A percentile compares a stretch with the other conserved stretches of the same genome.
These are phyloP conservation scores for Silene uniflora DNA, from an alignment of 148 eudicot species.

Conservation along the genomic window DNA sequence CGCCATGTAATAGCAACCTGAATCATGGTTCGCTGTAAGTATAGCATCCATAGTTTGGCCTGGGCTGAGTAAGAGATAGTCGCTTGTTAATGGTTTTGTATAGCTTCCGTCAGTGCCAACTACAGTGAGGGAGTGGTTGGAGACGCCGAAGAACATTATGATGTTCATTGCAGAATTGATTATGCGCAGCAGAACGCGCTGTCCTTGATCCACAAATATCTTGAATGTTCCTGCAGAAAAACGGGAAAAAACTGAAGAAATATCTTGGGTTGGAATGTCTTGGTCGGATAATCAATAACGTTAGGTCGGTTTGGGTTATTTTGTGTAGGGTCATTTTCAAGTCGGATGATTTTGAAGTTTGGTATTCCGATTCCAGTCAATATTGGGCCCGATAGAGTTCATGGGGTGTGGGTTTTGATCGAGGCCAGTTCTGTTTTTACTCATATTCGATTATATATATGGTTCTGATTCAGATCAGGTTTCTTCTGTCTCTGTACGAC, in stretches of 20 bases:
- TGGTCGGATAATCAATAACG: too few relatives aligned
- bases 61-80: constrained; percentile 23
- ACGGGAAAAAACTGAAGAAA: not conserved
- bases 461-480: not conserved
- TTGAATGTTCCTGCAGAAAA: constrained; percentile 31
- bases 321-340: not conserved
- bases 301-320: not conserved
- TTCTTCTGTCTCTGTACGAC: not conserved
- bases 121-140: constrained; percentile 29
- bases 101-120: constrained; percentile 33
- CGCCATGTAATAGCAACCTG: constrained; percentile 34
- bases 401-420: not conserved
- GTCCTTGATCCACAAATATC: constrained; percentile 22
- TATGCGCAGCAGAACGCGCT: constrained; percentile 30
- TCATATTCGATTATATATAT: not conserved
- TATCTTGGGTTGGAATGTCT: too few relatives aligned
- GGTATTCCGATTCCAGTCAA: not conserved
- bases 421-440: not conserved
- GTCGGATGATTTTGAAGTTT: not conserved
- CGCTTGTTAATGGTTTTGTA: constrained; percentile 27
- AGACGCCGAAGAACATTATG: constrained; percentile 23
- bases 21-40: constrained; percentile 23
- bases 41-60: constrained; percentile 37
- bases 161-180: constrained; percentile 32
- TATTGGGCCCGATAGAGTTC: not conserved